Base-by-base conservation (phyloP, 306 rosid species). In the Argentina anserina region DNA sequence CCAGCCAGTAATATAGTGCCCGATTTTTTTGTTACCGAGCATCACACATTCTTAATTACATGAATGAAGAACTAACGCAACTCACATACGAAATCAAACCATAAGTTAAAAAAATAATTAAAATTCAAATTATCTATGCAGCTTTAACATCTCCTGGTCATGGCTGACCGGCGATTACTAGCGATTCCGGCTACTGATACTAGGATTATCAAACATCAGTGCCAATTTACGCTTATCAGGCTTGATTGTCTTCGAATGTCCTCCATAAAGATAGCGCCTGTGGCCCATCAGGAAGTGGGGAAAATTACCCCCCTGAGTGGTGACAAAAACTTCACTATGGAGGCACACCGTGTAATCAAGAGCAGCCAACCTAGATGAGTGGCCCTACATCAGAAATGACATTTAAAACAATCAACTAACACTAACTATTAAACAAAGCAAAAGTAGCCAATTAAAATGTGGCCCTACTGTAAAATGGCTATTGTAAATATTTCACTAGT, bases 221-320 rank as follows among this genome's bases (percentile, higher is more conserved):
- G 91, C 95, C 81, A 94, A 75, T 86, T 75, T 94, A 83, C 98
- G 87, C 81, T 94, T 94, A 55, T 91, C 98, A 3, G 98, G 98
- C 82, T 84, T 94, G 82, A 94, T 75, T 23, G 98, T 91, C 85
- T 89, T 94, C 37, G 98, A 82, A 85, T 94, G 98, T 67, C 98
- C 98, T 1, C 87, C 97, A 70, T 79, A 85, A 29, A 87, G 75
- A 76, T 94, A 91, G 64, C 95, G 89, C 76, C 98, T 80, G 77
- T 91, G 98, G 73, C 98, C 98, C 86, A 81, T 94, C 89, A 94
- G 88, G 86, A 94, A 94, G 81, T 94, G 98, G 50, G 98, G 98
- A 71, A 94, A 94, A 79, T 94, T 94, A 49, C 98, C 98, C 56
- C 97, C 98, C 78, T 94, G 98, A 63, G 96, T 94, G 60, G 98